A percentile compares a stretch with the other conserved stretches of the same genome.
Evolutionary conservation across 2,329 filamentous ascomycete genomes (phyloP).

Genomic region (Cladosporium sp.): DNA sequence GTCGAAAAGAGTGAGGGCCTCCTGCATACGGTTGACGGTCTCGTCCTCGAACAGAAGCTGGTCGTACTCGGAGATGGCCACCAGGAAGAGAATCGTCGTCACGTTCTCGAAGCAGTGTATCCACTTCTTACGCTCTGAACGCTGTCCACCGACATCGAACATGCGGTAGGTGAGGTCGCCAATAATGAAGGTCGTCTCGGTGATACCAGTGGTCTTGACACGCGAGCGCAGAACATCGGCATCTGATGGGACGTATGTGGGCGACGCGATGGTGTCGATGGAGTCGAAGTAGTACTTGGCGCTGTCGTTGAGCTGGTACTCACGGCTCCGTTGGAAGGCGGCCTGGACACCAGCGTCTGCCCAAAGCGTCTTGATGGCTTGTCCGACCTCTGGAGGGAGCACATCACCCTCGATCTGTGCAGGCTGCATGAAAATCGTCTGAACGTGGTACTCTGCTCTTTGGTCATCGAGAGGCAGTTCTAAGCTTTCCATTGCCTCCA

Average conservation of each 20-base stretch:
- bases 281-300: constrained; percentile 98
- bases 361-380: constrained; percentile 88
- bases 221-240: constrained; percentile 92
- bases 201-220: constrained; percentile 89
- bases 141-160: constrained; percentile 90
- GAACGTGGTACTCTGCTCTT: constrained; percentile 92
- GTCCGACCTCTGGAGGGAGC: constrained; percentile 88
- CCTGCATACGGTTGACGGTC: constrained; percentile 71
- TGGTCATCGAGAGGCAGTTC: constrained; percentile 83
- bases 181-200: constrained; percentile 88
- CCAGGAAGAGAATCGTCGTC: constrained; percentile 91
- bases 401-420: constrained; percentile 94
- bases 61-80: constrained; percentile 96
- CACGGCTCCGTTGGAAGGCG: constrained; percentile 90
- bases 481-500: constrained; percentile 64
- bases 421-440: constrained; percentile 98
- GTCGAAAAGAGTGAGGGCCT: constrained; percentile 66
- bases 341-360: constrained; percentile 88
- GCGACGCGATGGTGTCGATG: constrained; percentile 81
- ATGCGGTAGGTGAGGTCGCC: constrained; percentile 92
- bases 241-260: constrained; percentile 91
- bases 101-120: constrained; percentile 99
- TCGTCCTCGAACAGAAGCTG: constrained; percentile 94
- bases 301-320: constrained; percentile 95
- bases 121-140: constrained; percentile 95